phyloP scores from a whole-genome alignment of 192 early-diverging fungal species.

The Backusella mclennaniae region DNA sequence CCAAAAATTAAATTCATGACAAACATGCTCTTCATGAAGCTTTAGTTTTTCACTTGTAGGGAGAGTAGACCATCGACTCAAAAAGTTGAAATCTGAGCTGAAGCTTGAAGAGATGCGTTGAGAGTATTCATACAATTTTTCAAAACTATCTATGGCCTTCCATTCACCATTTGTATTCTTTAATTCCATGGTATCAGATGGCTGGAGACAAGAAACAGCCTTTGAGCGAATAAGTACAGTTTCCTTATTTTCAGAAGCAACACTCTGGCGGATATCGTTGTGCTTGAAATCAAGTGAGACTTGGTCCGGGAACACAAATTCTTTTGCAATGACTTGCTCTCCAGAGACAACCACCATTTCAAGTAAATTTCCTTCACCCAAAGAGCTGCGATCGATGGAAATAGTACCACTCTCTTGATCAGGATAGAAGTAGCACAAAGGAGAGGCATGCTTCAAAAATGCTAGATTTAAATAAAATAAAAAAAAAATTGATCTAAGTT shows the following conservation, averaged over 20 bases:
- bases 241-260: not conserved
- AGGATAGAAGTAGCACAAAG: not conserved
- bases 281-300: not conserved
- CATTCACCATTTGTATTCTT: constrained; percentile 12
- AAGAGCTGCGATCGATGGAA: constrained; percentile 4
- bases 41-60: constrained; percentile 30
- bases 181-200: constrained; percentile 1
- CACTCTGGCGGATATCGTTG: constrained; percentile 13
- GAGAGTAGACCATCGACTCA: constrained; percentile 37
- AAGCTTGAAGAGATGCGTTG: not conserved
- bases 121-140: constrained; percentile 18
- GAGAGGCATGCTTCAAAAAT: not conserved
- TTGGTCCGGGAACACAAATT: constrained; percentile 2
- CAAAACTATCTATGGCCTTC: constrained; percentile 22
- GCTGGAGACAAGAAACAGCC: not conserved
- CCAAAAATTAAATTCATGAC: constrained; percentile 51
- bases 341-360: constrained; percentile 20
- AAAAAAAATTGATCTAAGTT: not conserved
- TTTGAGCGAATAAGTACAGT: constrained; percentile 14
- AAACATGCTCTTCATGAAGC: constrained; percentile 34
- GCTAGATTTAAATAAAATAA: not conserved
- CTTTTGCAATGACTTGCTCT: constrained; percentile 19
- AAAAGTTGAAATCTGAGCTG: constrained; percentile 24
- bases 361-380: constrained; percentile 27
- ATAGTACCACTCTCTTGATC: not conserved